Evolutionary conservation across 257 asterid genomes (phyloP).

Genomic region (Solanum paucissectum): DNA sequence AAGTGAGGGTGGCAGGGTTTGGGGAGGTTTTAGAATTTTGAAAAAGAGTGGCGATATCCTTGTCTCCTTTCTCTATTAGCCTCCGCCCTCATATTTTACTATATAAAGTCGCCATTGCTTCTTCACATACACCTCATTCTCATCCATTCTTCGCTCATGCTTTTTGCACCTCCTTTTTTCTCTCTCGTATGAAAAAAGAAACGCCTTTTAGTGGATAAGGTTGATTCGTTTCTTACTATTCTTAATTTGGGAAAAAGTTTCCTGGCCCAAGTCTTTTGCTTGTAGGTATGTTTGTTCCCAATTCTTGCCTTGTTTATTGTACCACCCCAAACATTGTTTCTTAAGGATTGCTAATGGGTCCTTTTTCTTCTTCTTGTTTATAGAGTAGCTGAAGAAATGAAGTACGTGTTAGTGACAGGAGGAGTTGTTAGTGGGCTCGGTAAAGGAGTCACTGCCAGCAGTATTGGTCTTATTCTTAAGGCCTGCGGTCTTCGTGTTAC

Average conservation of each 20-base stretch:
- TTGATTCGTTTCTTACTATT: neutral
- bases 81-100: constrained; percentile 6
- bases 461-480: constrained; percentile 61
- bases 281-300: neutral
- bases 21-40: neutral
- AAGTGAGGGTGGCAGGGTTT: neutral
- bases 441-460: constrained; percentile 79
- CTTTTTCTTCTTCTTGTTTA: neutral
- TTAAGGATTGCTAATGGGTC: neutral
- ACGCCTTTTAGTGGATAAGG: neutral
- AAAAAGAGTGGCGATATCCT: neutral
- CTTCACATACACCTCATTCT: neutral
- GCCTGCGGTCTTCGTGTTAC: constrained; percentile 75
- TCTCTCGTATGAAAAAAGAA: neutral
- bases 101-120: constrained; percentile 46
- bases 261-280: neutral
- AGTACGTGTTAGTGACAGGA: constrained; percentile 69
- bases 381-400: constrained; percentile 26
- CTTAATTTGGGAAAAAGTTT: neutral
- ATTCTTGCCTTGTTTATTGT: neutral
- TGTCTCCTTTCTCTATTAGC: neutral
- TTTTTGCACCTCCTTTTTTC: neutral
- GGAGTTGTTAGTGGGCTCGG: constrained; percentile 82
- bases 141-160: neutral
- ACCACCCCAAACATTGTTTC: neutral